These are phyloP conservation scores for Vaccinium vitisidaea DNA, from an alignment of 148 eudicot genomes.

Conservation along the genomic window DNA sequence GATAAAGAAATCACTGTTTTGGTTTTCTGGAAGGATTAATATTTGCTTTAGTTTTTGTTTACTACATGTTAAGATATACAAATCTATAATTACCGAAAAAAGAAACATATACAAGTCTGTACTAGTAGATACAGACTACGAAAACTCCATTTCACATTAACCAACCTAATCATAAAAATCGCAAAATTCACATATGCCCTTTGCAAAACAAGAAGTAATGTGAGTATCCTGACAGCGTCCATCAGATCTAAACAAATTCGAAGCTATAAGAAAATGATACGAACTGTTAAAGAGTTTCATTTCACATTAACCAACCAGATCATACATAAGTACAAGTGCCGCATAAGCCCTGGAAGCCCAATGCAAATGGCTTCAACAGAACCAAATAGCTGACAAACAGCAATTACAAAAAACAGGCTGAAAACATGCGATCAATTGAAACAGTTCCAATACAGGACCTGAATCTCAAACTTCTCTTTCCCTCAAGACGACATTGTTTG, in stretches of 20 bases:
- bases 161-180: too few relatives aligned
- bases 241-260: not conserved
- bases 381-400: not conserved
- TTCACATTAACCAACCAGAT: not conserved
- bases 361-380: not conserved
- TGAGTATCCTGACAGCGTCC: not conserved
- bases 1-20: too few relatives aligned
- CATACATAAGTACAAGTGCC: not conserved
- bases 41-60: too few relatives aligned
- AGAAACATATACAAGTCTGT: too few relatives aligned
- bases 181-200: too few relatives aligned
- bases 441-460: not conserved
- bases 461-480: conserved; percentile 4
- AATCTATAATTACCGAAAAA: too few relatives aligned
- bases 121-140: too few relatives aligned
- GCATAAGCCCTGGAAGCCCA: not conserved
- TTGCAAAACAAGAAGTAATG: too few relatives aligned
- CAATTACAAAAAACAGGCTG: not conserved
- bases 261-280: not conserved
- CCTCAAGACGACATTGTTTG: conserved; percentile 12
- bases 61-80: too few relatives aligned
- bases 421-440: not conserved
- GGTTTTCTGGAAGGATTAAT: too few relatives aligned
- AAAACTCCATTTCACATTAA: too few relatives aligned
- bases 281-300: not conserved